Evolutionary conservation across 2,329 filamentous ascomycete species (phyloP).

Genomic region (Immersiporthe knoxdaviesiana): DNA sequence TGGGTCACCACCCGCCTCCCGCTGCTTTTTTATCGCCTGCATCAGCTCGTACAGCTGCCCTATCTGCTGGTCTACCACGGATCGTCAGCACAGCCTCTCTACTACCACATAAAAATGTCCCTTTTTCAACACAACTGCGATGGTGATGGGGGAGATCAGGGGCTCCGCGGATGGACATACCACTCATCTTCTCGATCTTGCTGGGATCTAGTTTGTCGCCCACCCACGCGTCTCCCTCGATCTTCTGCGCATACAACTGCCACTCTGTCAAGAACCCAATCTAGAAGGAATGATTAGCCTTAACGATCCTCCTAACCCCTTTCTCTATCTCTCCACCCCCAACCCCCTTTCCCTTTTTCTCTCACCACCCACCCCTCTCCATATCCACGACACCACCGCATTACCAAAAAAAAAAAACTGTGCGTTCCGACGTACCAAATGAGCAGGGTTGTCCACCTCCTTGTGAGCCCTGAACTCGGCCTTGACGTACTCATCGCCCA

Average conservation of each 20-base stretch:
- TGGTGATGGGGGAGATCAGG: not conserved
- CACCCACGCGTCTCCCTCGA: constrained; percentile 85
- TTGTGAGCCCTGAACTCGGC: constrained; percentile 86
- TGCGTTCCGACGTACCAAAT: constrained; percentile 69
- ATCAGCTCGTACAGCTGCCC: constrained; percentile 94
- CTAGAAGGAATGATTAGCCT: constrained; percentile 46
- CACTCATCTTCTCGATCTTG: constrained; percentile 93
- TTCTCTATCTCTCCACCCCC: not conserved
- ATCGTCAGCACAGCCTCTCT: constrained; percentile 26
- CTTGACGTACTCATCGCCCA: constrained; percentile 94
- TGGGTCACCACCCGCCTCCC: constrained; percentile 28
- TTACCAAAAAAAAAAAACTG: too few species aligned
- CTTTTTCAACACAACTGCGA: not conserved
- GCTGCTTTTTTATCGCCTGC: constrained; percentile 66
- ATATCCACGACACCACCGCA: too few species aligned
- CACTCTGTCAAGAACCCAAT: constrained; percentile 96
- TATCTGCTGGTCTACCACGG: constrained; percentile 81
- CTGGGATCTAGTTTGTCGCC: constrained; percentile 80
- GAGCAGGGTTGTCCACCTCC: constrained; percentile 84
- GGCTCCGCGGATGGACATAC: constrained; percentile 51
- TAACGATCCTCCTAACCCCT: not conserved
- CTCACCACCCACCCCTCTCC: too few species aligned
- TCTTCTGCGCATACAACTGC: constrained; percentile 90
- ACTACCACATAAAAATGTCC: not conserved
- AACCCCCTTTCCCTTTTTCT: not conserved